Base-by-base conservation (phyloP, 306 rosid species). In the Fragaria iinumae region DNA sequence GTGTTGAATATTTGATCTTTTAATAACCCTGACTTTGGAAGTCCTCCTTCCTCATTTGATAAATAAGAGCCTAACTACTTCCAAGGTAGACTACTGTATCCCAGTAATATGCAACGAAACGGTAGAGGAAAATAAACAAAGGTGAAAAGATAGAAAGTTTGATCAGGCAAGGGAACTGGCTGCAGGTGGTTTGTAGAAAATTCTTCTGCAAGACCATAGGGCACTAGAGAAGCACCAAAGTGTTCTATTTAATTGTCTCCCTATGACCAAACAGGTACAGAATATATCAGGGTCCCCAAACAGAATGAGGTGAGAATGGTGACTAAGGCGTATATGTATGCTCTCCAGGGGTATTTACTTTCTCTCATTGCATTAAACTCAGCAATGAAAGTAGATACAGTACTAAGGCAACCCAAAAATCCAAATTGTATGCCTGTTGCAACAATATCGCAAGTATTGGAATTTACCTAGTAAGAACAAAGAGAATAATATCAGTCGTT, bases 291-390 rank as follows among this genome's bases (percentile, higher is more conserved):
- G 57, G 79, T 85, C 77, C 97, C 98, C 32, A 89, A 76, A 52
- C 72, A 81, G 36, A 84, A 88, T 4, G 98, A 91, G 68, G 79
- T 21, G 72, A 73, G 77, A 45, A 94, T 82, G 7, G 98, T 89
- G 18, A 85, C 79, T 47, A 65, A 45, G 39, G 96, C 96, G 63
- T 91, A 90, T 1, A 69, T 88, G 49, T 90, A 89, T 8, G 97
- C 97, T 80, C 91, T 88, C 96, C 91, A 90, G 12, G 93, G 93
- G 57, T 76, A 72, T 16, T 2, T 85, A 72, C 96, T 91, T 75
- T 86, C 88, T 73, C 94, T 85, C 94, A 91, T 91, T 36, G 91
- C 91, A 75, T 94, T 84, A 71, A 91, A 91, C 90, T 94, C 97
- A 0, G 91, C 92, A 56, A 86, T 81, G 59, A 94, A 90, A 21